phyloP scores from a whole-genome alignment of 352 stramenopile genomes.

The Thalassiosira pacifica region DNA sequence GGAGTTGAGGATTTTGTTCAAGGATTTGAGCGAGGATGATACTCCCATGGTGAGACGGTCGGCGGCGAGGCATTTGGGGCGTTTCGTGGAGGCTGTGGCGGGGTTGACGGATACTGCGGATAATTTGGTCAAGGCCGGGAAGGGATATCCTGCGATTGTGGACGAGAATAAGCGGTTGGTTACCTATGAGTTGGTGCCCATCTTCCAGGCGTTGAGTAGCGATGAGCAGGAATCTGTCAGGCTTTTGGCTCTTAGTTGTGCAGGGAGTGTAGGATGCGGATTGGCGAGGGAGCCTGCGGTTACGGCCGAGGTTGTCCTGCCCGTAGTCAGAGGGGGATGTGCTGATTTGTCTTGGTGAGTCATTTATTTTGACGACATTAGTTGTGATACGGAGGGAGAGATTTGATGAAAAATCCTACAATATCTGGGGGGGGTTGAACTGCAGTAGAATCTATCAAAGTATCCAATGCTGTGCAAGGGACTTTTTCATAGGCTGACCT shows the following conservation, averaged over 20 bases:
- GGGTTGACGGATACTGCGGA: slow-evolving; percentile 55
- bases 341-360: slow-evolving; percentile 85
- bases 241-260: slow-evolving; percentile 90
- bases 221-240: slow-evolving; percentile 96
- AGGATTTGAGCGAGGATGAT: slow-evolving; percentile 83
- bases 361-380: too few species aligned
- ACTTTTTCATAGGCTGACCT: too few species aligned
- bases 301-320: slow-evolving; percentile 74
- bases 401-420: too few species aligned
- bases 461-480: too few species aligned
- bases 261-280: slow-evolving; percentile 88
- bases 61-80: slow-evolving; percentile 77
- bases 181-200: slow-evolving; percentile 78
- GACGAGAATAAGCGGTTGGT: slow-evolving; percentile 61
- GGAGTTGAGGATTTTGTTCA: slow-evolving; percentile 79
- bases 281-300: slow-evolving; percentile 59
- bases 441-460: too few species aligned
- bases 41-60: slow-evolving; percentile 84
- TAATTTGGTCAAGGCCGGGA: slow-evolving; percentile 39
- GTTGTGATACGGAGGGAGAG: too few species aligned
- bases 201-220: slow-evolving; percentile 90
- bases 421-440: too few species aligned
- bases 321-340: slow-evolving; percentile 73
- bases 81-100: slow-evolving; percentile 65
- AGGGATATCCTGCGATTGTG: slow-evolving; percentile 44